Evolutionary conservation across 148 eudicot species (phyloP).

Genomic region (Hydrangea macrophylla): DNA sequence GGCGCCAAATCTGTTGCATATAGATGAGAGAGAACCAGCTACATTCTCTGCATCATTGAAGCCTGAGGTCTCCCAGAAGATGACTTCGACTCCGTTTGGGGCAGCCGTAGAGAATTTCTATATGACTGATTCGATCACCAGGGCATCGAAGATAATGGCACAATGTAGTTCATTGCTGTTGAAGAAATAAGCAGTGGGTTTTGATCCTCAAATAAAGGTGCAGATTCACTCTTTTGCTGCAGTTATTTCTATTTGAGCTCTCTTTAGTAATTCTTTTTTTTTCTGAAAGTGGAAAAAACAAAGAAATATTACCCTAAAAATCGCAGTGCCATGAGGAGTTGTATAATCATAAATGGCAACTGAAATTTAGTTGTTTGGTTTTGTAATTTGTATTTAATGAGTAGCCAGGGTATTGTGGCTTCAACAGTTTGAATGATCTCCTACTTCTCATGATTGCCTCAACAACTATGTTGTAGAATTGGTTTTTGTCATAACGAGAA

Average conservation of each 20-base stretch:
- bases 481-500: no score
- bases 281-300: background rate
- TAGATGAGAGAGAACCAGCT: slow-evolving; percentile 75
- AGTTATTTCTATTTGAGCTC: background rate
- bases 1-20: slow-evolving; percentile 77
- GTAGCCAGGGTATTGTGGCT: slow-evolving; percentile 2
- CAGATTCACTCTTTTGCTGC: background rate
- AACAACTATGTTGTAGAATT: no score
- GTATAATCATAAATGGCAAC: slow-evolving; percentile 29
- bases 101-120: slow-evolving; percentile 78
- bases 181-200: slow-evolving; percentile 50
- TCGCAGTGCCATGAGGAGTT: slow-evolving; percentile 12
- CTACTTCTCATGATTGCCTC: background rate
- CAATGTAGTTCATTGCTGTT: slow-evolving; percentile 76
- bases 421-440: background rate
- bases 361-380: background rate
- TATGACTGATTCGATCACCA: slow-evolving; percentile 88
- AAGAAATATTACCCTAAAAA: background rate
- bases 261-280: background rate
- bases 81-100: slow-evolving; percentile 50
- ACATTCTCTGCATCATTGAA: slow-evolving; percentile 60
- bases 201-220: slow-evolving; percentile 17
- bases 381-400: slow-evolving; percentile 7
- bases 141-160: slow-evolving; percentile 99
- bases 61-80: slow-evolving; percentile 47